Percentiles rank a stretch among this genome's conserved stretches.
phyloP scores from a whole-genome alignment of 148 eudicot genomes.

The Camellia lanceoleosa region DNA sequence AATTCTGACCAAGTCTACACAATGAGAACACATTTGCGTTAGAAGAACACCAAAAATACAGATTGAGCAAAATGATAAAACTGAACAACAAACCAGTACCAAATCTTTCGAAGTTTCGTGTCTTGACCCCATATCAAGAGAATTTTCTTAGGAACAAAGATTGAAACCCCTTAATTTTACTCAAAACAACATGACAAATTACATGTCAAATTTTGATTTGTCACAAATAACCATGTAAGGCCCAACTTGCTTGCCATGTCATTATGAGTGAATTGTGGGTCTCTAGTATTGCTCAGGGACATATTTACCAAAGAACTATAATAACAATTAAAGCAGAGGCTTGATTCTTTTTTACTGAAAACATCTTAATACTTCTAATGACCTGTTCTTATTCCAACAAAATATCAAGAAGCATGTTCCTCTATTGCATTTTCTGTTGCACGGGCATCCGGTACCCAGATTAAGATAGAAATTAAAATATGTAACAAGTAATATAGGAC shows the following conservation, averaged over 20 bases:
- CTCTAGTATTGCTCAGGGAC: no score
- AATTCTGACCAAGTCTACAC: slow-evolving; percentile 61
- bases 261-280: no score
- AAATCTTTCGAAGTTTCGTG: no score
- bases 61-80: background rate
- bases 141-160: no score
- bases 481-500: no score
- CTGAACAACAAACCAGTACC: background rate
- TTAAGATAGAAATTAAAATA: background rate
- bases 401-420: background rate
- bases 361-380: background rate
- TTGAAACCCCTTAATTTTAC: no score
- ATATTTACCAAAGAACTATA: no score
- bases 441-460: background rate
- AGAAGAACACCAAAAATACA: slow-evolving; percentile 1
- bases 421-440: background rate
- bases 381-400: background rate
- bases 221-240: no score
- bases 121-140: no score
- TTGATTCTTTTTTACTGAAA: background rate
- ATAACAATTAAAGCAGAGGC: background rate
- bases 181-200: no score
- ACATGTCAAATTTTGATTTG: no score
- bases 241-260: no score
- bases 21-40: slow-evolving; percentile 6